A percentile compares a stretch with the other conserved stretches of the same genome.
These are phyloP conservation scores for Amanita rubescens DNA, from an alignment of 768 basidiomycete genomes.

Conservation along the genomic window DNA sequence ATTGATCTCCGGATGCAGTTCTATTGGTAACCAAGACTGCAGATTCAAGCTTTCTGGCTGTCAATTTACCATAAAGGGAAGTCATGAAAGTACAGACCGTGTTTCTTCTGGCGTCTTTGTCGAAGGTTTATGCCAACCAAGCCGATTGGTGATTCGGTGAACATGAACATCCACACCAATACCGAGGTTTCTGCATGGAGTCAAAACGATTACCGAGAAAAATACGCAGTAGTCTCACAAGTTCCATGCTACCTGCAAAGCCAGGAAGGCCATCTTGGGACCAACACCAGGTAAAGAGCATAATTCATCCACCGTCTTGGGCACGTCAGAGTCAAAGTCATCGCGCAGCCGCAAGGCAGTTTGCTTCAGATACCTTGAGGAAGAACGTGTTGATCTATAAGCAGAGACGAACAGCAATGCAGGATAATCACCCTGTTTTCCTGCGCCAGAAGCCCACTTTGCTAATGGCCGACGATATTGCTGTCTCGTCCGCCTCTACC, in stretches of 20 bases:
- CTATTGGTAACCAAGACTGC: slow-evolving; percentile 77
- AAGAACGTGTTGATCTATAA: background rate
- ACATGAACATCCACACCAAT: slow-evolving; percentile 98
- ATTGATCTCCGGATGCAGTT: slow-evolving; percentile 70
- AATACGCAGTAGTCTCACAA: slow-evolving; percentile 37
- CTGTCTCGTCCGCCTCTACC: slow-evolving; percentile 49
- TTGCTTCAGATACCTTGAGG: slow-evolving; percentile 61
- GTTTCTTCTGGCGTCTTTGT: slow-evolving; percentile 89
- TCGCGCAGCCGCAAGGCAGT: slow-evolving; percentile 63
- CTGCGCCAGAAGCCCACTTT: slow-evolving; percentile 93
- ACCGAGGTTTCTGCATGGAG: slow-evolving; percentile 60
- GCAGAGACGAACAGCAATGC: background rate
- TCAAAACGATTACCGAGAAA: background rate
- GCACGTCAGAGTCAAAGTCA: slow-evolving; percentile 77
- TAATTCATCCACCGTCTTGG: slow-evolving; percentile 81
- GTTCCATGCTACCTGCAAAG: slow-evolving; percentile 80
- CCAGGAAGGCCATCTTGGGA: slow-evolving; percentile 92
- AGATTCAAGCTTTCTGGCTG: slow-evolving; percentile 49
- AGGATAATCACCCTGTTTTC: slow-evolving; percentile 62
- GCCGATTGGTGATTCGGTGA: slow-evolving; percentile 87
- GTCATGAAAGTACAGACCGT: slow-evolving; percentile 34
- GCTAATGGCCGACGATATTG: slow-evolving; percentile 69
- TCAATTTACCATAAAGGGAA: background rate
- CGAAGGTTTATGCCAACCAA: slow-evolving; percentile 85
- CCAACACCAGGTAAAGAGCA: slow-evolving; percentile 88